phyloP scores from a whole-genome alignment of 208 protist genomes.

The Trichomonas gallinae region DNA sequence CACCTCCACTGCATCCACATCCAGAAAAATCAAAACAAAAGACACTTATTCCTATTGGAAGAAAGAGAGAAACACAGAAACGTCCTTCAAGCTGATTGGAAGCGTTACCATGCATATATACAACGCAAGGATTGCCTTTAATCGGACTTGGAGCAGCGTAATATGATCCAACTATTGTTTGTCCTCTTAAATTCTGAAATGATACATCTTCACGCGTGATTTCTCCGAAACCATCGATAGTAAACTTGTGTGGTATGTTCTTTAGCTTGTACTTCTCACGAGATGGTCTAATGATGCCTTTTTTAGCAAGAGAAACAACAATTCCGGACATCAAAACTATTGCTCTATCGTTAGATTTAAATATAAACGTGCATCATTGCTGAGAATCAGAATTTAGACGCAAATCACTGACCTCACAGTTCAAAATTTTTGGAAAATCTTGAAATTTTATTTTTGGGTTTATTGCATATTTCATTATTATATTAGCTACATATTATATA shows the following conservation, averaged over 20 bases:
- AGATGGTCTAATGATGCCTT: background rate
- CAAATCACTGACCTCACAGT: too few species aligned
- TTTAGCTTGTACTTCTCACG: background rate
- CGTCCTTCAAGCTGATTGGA: slow-evolving; percentile 17
- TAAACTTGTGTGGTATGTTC: background rate
- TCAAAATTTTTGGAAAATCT: too few species aligned
- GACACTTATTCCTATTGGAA: background rate
- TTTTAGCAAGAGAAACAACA: background rate
- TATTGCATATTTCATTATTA: too few species aligned
- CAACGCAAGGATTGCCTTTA: background rate
- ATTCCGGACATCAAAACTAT: background rate
- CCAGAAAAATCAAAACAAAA: slow-evolving; percentile 8
- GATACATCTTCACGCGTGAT: background rate
- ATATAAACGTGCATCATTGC: too few species aligned
- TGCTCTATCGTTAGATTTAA: background rate
- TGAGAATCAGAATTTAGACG: too few species aligned
- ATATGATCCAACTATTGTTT: background rate
- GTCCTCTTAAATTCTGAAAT: background rate
- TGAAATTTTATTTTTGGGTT: too few species aligned
- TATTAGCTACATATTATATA: too few species aligned
- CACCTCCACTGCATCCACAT: background rate
- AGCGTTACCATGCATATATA: slow-evolving; percentile 7
- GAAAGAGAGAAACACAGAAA: background rate
- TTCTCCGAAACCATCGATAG: background rate
- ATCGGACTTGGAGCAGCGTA: background rate